These are phyloP conservation scores for Zea luxurians DNA, from an alignment of 176 grass and related monocot genomes.

Conservation along the genomic window DNA sequence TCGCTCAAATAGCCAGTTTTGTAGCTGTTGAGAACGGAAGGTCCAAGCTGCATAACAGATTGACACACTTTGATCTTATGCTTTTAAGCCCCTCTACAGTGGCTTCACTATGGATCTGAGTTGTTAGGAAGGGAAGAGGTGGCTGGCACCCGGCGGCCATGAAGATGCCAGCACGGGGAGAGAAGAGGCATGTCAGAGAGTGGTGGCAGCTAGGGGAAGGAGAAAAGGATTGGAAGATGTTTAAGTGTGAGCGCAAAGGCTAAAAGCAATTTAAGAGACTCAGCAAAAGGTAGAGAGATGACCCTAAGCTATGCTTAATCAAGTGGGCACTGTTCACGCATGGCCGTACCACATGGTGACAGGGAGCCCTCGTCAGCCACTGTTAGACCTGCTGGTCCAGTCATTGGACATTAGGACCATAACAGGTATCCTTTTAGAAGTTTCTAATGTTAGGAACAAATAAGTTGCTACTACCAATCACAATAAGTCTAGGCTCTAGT, in stretches of 20 bases:
- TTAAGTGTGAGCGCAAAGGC: neutral
- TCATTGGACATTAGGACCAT: neutral
- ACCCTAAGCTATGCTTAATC: neutral
- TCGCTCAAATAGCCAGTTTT: neutral
- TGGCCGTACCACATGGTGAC: neutral
- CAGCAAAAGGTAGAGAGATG: neutral
- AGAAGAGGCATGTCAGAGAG: neutral
- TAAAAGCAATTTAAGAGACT: neutral
- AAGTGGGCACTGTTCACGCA: neutral
- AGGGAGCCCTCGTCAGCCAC: neutral
- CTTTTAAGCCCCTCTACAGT: slow-evolving; percentile 10
- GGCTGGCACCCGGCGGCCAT: neutral
- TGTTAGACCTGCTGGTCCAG: neutral
- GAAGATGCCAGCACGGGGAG: neutral
- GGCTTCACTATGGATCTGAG: neutral
- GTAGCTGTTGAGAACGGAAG: slow-evolving; percentile 18
- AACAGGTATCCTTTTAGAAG: slow-evolving; percentile 11
- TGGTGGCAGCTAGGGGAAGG: neutral
- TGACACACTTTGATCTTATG: neutral
- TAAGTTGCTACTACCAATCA: neutral
- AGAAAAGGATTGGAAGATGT: neutral
- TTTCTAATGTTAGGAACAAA: slow-evolving; percentile 19
- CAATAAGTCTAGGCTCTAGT: neutral
- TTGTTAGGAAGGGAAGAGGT: neutral
- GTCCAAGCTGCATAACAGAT: slow-evolving; percentile 17